Evolutionary conservation across 2,329 filamentous ascomycete species (phyloP), one percentile per base, ranked within the genome.

Genomic region (Sphaerulina populicola): DNA sequence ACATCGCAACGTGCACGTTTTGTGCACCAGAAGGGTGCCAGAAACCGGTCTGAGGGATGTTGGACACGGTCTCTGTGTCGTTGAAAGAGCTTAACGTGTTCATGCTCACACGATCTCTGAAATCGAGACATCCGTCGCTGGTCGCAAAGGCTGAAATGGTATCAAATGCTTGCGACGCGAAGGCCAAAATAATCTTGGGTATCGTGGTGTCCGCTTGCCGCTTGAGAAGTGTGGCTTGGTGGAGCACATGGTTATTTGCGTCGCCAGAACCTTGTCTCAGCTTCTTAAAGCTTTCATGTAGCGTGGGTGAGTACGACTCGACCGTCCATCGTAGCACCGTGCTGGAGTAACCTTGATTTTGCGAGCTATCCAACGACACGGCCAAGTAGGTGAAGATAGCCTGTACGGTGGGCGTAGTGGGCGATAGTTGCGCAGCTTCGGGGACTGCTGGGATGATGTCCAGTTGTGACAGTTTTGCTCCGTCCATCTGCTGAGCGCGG

Each of bases 261-360:
- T 15, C 43, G 11, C 38, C 39, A 18, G 46, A 43, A 35, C 55
- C 59, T 30, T 53, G 49, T 44, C 64, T 68, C 35, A 66, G 58
- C 39, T 63, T 64, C 18, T 64, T 60, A 54, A 72, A 73, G 15
- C 64, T 63, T 11, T 67, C 67, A 33, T 70, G 64, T 6, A 68
- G 51, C 0, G 51, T 57, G 2, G 60, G 60, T 12, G 56, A 57
- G 23, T 58, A 44, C 30, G 86, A 81, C 30, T 78, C 75, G 8
- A 91, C 66, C 59, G 93, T 84, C 91, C 91, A 97, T 55, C 85
- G 79, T 56, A 88, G 83, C 55, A 97, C 75, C 37, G 90, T 78
- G 59, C 83, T 94, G 59, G 85, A 81, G 0, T 80, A 80, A 57
- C 83, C 80, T 38, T 77, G 76, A 47, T 78, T 82, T 29, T 82